phyloP scores from a whole-genome alignment of 2,329 filamentous ascomycete species.

The Lasiodiplodia hormozganensis region DNA sequence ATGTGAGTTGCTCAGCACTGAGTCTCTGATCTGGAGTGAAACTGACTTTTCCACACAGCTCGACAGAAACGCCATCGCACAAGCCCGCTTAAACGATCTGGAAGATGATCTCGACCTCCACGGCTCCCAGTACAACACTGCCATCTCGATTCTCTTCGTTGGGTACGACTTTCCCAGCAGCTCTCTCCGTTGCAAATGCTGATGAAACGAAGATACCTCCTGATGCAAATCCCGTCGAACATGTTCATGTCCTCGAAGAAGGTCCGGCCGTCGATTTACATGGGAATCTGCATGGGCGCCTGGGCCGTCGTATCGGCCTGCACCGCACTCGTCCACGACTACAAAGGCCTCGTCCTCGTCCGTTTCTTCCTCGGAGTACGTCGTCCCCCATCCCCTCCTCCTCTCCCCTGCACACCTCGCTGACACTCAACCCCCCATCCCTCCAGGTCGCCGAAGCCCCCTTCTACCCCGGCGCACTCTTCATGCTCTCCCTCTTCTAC shows the following conservation, averaged over 20 bases:
- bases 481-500: slow-evolving; percentile 46
- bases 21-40: not conserved
- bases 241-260: slow-evolving; percentile 49
- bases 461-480: slow-evolving; percentile 44
- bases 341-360: slow-evolving; percentile 46
- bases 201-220: slow-evolving; percentile 45
- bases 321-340: slow-evolving; percentile 43
- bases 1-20: slow-evolving; percentile 42
- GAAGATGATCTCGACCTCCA: slow-evolving; percentile 54
- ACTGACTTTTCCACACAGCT: slow-evolving; percentile 41
- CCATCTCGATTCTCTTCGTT: slow-evolving; percentile 65
- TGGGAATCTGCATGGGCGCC: slow-evolving; percentile 45
- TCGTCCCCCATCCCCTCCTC: no score
- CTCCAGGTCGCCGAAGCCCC: slow-evolving; percentile 42
- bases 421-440: not conserved
- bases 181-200: slow-evolving; percentile 64
- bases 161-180: slow-evolving; percentile 48
- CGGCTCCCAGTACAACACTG: slow-evolving; percentile 48
- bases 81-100: slow-evolving; percentile 68
- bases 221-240: slow-evolving; percentile 49
- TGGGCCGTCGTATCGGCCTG: slow-evolving; percentile 50
- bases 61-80: slow-evolving; percentile 69
- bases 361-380: slow-evolving; percentile 44
- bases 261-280: slow-evolving; percentile 46
- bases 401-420: no score